These are phyloP conservation scores for Vitis amurensis DNA, from an alignment of 164 flowering plant species.

Conservation along the genomic window DNA sequence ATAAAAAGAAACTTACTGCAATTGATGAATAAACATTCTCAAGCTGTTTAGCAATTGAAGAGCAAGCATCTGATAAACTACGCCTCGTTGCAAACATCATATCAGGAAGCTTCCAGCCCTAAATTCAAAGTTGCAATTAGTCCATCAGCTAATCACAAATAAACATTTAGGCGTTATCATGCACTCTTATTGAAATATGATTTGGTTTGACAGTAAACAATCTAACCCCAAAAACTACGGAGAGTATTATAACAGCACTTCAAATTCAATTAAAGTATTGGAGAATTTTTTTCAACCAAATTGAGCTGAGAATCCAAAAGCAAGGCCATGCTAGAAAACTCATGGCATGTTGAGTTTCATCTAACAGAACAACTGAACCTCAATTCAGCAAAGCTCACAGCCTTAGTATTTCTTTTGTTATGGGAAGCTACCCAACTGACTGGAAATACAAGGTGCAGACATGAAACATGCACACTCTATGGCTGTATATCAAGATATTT, in stretches of 20 bases:
- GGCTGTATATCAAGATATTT: neutral
- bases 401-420: neutral
- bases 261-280: too few species aligned
- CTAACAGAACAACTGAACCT: too few species aligned
- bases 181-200: neutral
- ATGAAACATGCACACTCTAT: neutral
- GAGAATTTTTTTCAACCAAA: too few species aligned
- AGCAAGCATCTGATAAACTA: slow-evolving; percentile 73
- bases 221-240: neutral
- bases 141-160: neutral
- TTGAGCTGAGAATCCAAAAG: neutral
- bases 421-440: neutral
- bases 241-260: too few species aligned
- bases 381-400: too few species aligned
- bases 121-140: slow-evolving; percentile 15
- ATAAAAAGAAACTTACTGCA: slow-evolving; percentile 44
- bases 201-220: neutral
- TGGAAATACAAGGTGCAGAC: neutral
- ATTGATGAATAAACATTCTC: slow-evolving; percentile 75
- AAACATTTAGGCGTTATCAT: neutral
- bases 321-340: neutral
- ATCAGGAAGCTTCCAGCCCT: slow-evolving; percentile 98
- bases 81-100: slow-evolving; percentile 92
- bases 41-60: slow-evolving; percentile 61
- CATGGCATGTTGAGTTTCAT: too few species aligned